These are phyloP conservation scores for Monilinia fructicola DNA, from an alignment of 2,329 filamentous ascomycete species.

Conservation along the genomic window DNA sequence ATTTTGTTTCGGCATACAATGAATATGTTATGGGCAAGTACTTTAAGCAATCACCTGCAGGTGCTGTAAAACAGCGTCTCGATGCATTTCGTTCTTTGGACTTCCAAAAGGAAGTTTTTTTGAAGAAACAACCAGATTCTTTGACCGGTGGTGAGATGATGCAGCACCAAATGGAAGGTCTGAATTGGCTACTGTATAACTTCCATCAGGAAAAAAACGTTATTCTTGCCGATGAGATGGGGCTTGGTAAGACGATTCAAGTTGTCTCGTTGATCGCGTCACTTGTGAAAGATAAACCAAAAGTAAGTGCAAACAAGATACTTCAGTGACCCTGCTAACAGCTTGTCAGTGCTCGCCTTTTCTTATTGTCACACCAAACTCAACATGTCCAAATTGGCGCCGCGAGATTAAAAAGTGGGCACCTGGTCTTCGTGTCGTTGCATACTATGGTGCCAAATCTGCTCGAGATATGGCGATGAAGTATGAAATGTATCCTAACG, in stretches of 20 bases:
- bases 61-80: slow-evolving; percentile 65
- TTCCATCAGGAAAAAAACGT: slow-evolving; percentile 81
- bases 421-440: slow-evolving; percentile 81
- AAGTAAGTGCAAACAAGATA: slow-evolving; percentile 35
- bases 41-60: slow-evolving; percentile 56
- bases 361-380: slow-evolving; percentile 88
- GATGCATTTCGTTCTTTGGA: slow-evolving; percentile 62
- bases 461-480: slow-evolving; percentile 75
- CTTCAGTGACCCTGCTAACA: slow-evolving; percentile 52
- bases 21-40: slow-evolving; percentile 82
- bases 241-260: slow-evolving; percentile 94
- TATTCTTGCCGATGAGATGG: slow-evolving; percentile 97
- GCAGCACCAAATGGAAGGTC: slow-evolving; percentile 87
- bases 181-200: slow-evolving; percentile 94
- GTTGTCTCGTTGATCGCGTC: slow-evolving; percentile 79
- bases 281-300: slow-evolving; percentile 63
- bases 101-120: slow-evolving; percentile 66
- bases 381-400: slow-evolving; percentile 96
- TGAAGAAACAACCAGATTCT: slow-evolving; percentile 69
- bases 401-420: slow-evolving; percentile 94
- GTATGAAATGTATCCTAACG: slow-evolving; percentile 79
- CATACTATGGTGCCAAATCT: slow-evolving; percentile 78
- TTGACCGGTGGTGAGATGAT: slow-evolving; percentile 81
- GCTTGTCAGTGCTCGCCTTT: slow-evolving; percentile 75
- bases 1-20: slow-evolving; percentile 80